Base-by-base conservation (phyloP, 192 early-diverging fungal genomes). In the Linnemannia schmuckeri region DNA sequence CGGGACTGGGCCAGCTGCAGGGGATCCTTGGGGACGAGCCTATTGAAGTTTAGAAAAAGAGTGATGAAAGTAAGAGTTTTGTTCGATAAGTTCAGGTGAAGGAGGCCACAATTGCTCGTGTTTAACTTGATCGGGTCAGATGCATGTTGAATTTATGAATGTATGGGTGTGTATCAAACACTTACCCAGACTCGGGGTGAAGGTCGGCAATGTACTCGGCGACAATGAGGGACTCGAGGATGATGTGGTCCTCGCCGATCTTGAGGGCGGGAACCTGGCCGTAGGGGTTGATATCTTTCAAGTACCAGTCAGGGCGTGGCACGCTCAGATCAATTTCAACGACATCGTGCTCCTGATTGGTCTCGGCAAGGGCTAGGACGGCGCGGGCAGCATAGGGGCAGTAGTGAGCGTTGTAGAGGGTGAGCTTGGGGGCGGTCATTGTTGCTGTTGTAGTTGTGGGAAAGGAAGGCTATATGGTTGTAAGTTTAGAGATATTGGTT, bases 381-480 rank as follows among this genome's bases (percentile, higher is more conserved):
- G 92, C 89, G 33, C 94, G 92, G 63, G 93, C 93, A n/a, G 95
- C 93, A 68, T 88, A 95, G 15, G 95, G 95, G 73, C 94, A 95
- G 24, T 79, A 33, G 3, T 40, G 37, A 37, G 77, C 70, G 20
- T 87, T 90, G 88, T 94, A 95, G 37, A 95, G 88, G 10, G 88
- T 92, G 41, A 91, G 55, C 37, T 90, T 87, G 69, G 41, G 74
- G 30, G 24, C 61, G 27, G 61, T 66, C 61, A 66, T 66, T 49
- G 44, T 30, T 74, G 72, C 49, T 24, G 12, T 49, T 49, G 30
- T 52, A 15, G n/a, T 44, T 74, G 24, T 52, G 2, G 47, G 27
- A 33, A 6, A 18, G 20, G 49, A 52, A 20, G 49, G 44, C 44
- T 46, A 13, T 13, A 5, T 17, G 20, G 18, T 22, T 18, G 47